Evolutionary conservation across 352 stramenopile species (phyloP), one percentile per base, ranked within the genome.

Genomic region (Pythium phragmitis): DNA sequence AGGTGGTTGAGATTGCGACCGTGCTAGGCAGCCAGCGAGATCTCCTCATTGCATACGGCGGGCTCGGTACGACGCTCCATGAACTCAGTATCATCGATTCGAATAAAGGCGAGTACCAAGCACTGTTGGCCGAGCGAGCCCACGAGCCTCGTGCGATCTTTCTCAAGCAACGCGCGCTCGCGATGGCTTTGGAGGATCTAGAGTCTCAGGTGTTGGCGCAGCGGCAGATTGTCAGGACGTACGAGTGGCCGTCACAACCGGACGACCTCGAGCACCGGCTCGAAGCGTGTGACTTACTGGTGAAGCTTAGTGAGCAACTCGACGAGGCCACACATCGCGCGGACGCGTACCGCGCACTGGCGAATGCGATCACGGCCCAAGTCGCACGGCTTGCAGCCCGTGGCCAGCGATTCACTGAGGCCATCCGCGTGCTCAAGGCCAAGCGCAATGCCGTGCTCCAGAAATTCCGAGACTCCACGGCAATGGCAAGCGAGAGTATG

Each of bases 331-430:
- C 74, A 26, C 72, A 77, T 56, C 65, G 68, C 45, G 69, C 72
- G 2, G 74, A 83, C 30, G 70, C 74, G 17, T 89, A 86, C 53
- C 69, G 77, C n/a, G 69, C 71, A 17, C 61, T 87, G 9, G 80
- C 78, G 11, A 87, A 87, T 47, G 80, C 80, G 30, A 43, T 89
- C 41, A 89, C 73, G 7, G 73, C 65, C 2, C 80, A 89, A 49
- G 21, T 87, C 12, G 41, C 43, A 4, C 60, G 76, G 5, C 68
- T 89, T 23, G 60, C 67, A 19, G 62, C 69, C 42, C 74, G 78
- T 30, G 70, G 70, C 7, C 63, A 66, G 30, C 72, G 78, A 13
- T 73, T 89, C 46, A 61, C 66, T 2, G 72, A 87, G 43, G 80
- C 77, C 7, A 81, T 89, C 37, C 56, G 53, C 14, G 69, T 83